Base-by-base conservation (phyloP, 805 yeast genomes). In the Ascoidea asiatica region DNA sequence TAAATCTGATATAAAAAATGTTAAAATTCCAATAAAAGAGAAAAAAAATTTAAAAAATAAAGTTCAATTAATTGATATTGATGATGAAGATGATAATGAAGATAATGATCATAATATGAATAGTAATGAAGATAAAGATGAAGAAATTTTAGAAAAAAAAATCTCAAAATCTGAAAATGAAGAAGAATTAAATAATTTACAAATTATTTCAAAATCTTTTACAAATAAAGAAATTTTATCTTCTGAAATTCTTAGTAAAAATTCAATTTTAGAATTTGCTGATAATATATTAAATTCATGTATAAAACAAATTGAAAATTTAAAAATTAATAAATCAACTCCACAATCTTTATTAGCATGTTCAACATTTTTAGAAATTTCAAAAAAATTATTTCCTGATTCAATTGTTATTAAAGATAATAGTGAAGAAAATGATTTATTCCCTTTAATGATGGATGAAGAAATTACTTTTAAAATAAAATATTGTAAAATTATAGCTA, bases 161-260 rank as follows among this genome's bases (percentile, higher is more conserved):
- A n/a, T n/a, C n/a, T n/a, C n/a, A n/a, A 40, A 46, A 37, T 29
- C 23, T 4, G 37, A 11, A 8, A 38, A 38, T 33, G 47, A 46
- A 17, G 43, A 45, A 19, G 43, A 40, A 20, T 17, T 21, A 22
- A 6, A 37, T 11, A 44, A 41, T 35, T 19, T 11, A 11, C 15
- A 29, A 29, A 8, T 15, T 29, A 8, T 15, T 11, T 29, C 35
- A 29, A 15, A 29, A 15, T n/a, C n/a, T n/a, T n/a, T n/a, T n/a
- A n/a, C n/a, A n/a, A 29, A 29, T 15, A 29, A 29, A 29, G n/a
- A n/a, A n/a, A 29, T 29, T 15, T 3, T 29, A 29, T 29, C 35
- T 2, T 11, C 15, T 29, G 35, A 29, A 11, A 15, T 29, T 11
- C 15, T 29, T 8, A 29, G 35, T 29, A 29, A 29, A 29, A 29